These are phyloP conservation scores for Bruguiera gymnorhiza DNA, from an alignment of 345 rosid genomes.

Conservation along the genomic window DNA sequence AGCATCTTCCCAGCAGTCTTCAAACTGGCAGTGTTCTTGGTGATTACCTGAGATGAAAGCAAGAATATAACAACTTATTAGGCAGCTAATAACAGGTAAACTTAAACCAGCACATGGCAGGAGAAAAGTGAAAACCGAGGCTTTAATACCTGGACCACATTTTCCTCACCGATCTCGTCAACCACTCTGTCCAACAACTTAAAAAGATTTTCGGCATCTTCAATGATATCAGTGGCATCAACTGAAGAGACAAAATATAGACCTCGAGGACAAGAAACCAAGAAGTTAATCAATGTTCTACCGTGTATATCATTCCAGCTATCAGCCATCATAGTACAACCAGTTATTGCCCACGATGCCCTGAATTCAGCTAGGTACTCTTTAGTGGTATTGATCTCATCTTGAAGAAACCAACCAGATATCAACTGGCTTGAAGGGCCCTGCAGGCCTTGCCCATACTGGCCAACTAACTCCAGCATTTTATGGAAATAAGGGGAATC, in stretches of 20 bases:
- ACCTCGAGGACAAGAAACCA: conserved; percentile 43
- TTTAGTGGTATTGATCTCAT: conserved; percentile 43
- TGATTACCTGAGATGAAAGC: conserved; percentile 34
- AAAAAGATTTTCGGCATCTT: conserved; percentile 38
- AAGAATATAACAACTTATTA: neutral
- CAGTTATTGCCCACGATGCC: conserved; percentile 51
- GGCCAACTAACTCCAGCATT: conserved; percentile 62
- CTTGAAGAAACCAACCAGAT: conserved; percentile 47
- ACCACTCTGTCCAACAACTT: conserved; percentile 45
- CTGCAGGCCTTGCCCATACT: conserved; percentile 45
- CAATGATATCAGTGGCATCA: conserved; percentile 42
- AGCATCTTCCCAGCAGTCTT: conserved; percentile 53
- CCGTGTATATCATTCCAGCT: conserved; percentile 38
- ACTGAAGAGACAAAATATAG: conserved; percentile 43
- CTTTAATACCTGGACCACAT: conserved; percentile 44
- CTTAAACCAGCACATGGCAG: neutral
- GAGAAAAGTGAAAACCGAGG: conserved; percentile 2
- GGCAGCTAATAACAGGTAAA: neutral
- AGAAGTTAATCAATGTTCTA: conserved; percentile 36
- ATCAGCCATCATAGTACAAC: conserved; percentile 60
- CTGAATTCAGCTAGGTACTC: conserved; percentile 36
- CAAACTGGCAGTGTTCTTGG: conserved; percentile 35
- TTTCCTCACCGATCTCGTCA: conserved; percentile 50
- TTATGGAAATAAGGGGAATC: conserved; percentile 52
- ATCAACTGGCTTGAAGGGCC: conserved; percentile 45